A percentile compares a stretch with the other conserved stretches of the same genome.
phyloP scores from a whole-genome alignment of 1,139 yeast species.

The Debaryomyces psychrophilus region DNA sequence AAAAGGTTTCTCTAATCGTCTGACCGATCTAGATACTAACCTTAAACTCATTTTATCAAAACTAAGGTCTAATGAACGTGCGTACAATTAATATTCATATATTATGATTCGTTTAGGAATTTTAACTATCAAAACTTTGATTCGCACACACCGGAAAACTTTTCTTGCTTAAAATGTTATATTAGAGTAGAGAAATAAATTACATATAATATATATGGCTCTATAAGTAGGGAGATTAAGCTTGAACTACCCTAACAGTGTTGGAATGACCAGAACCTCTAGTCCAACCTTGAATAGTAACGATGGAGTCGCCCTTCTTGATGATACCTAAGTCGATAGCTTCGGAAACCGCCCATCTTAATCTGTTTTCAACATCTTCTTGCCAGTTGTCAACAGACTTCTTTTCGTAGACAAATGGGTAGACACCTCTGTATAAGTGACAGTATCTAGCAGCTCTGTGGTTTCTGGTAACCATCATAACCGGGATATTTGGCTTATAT shows the following conservation, averaged over 20 bases:
- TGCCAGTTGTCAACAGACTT: slow-evolving; percentile 85
- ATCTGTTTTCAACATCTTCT: slow-evolving; percentile 93
- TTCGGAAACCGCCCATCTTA: slow-evolving; percentile 90
- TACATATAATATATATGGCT: slow-evolving; percentile 6
- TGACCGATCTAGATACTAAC: slow-evolving; percentile 9
- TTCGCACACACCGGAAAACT: slow-evolving; percentile 8
- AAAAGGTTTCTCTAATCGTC: slow-evolving; percentile 7
- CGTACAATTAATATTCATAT: not conserved
- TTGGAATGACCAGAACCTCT: slow-evolving; percentile 99
- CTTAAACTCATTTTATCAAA: slow-evolving; percentile 12
- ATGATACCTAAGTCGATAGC: slow-evolving; percentile 87
- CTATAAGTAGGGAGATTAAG: slow-evolving; percentile 27
- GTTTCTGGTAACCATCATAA: slow-evolving; percentile 97
- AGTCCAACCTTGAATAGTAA: slow-evolving; percentile 98
- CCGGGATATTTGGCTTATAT: slow-evolving; percentile 97
- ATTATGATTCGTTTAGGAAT: slow-evolving; percentile 1
- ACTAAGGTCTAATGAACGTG: not conserved
- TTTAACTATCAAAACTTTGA: slow-evolving; percentile 4
- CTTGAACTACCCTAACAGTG: slow-evolving; percentile 80
- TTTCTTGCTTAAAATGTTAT: not conserved
- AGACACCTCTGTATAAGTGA: slow-evolving; percentile 97
- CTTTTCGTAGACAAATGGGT: slow-evolving; percentile 85
- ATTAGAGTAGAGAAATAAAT: slow-evolving; percentile 1
- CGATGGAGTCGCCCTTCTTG: slow-evolving; percentile 84
- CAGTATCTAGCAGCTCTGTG: slow-evolving; percentile 89